These are phyloP conservation scores for Populus simonii DNA, from an alignment of 345 rosid genomes.

Conservation along the genomic window DNA sequence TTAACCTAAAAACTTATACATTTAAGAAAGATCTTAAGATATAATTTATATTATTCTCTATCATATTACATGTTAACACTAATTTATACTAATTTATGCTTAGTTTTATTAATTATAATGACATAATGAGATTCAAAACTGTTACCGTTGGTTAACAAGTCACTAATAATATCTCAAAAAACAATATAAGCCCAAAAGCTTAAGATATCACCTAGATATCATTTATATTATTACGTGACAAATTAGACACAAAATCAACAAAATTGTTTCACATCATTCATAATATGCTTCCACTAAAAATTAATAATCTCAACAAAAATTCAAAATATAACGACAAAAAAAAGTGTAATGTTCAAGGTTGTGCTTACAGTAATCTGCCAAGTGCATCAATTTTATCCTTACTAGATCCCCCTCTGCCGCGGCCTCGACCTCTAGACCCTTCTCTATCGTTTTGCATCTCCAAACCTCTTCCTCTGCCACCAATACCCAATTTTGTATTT, in stretches of 20 bases:
- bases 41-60: no score
- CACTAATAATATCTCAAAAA: no score
- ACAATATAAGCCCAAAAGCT: no score
- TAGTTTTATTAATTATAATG: no score
- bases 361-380: constrained; percentile 82
- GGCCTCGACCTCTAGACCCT: constrained; percentile 46
- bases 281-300: background rate
- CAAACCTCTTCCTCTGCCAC: constrained; percentile 39
- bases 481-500: background rate
- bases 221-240: no score
- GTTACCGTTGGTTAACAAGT: no score
- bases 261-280: background rate
- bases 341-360: background rate
- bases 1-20: no score
- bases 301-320: background rate
- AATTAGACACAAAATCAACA: background rate
- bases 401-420: constrained; percentile 36
- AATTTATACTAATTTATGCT: no score
- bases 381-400: constrained; percentile 73
- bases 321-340: background rate
- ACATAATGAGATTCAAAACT: no score
- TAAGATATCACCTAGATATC: no score
- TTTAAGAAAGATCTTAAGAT: no score
- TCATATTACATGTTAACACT: no score
- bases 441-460: constrained; percentile 40